Base-by-base conservation (phyloP, 495 filamentous ascomycete genomes). In the Hyaloscypha hepaticicola region DNA sequence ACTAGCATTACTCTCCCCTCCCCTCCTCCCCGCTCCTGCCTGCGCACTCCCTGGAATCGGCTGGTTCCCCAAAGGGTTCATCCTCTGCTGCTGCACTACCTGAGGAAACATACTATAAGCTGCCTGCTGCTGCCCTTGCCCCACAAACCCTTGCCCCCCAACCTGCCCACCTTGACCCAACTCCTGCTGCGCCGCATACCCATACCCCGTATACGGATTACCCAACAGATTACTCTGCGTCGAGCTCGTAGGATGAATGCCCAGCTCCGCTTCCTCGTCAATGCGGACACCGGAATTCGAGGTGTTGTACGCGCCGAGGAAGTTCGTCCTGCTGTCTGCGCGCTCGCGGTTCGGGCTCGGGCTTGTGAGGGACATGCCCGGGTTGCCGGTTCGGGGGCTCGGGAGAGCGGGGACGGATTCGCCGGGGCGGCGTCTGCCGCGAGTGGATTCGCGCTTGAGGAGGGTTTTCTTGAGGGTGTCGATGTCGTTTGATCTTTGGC, bases 381-480 rank as follows among this genome's bases (percentile, higher is more conserved):
- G 64, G 5, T n/a, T n/a, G 3, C 0, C 7, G 21, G 34, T 22
- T 7, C 21, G 33, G 1, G 45, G 14, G 16, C 33, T 45, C 5
- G 51, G 41, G 21, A 63, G 19, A 1, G 48, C 6, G 1, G 70
- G 70, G 1, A 67, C 16, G 11, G 27, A 16, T 33, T 72, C 67
- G 26, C 70, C 70, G 6, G 67, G 63, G 61, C 67, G 70, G 41
- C 79, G 68, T 33, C 77, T 69, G 2, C 78, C 79, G 25, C 72
- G 68, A 0, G 78, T 79, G 2, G 69, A 69, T 55, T 75, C 70
- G 24, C 76, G 72, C 34, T 73, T 77, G 12, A 80, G 45, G 5
- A 81, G 58, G 11, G 69, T 64, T 52, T 69, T 64, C 29, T 74
- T 65, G 3, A 79, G 72, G 41, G 74, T 71, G 61, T 78, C 76